phyloP scores from a whole-genome alignment of 2,329 filamentous ascomycete species.

The Hypoxylon sp. region DNA sequence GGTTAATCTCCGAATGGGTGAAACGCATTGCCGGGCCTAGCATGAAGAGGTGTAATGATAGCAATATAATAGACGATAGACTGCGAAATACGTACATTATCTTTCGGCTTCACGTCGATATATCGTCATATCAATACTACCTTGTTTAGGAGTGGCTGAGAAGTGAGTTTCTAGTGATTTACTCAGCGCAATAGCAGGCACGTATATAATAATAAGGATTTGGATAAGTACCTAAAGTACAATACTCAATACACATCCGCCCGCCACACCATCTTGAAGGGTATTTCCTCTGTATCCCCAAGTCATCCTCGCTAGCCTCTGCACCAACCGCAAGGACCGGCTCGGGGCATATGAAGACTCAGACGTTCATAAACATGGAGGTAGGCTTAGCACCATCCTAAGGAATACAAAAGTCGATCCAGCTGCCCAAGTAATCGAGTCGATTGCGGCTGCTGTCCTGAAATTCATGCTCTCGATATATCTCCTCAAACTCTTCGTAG shows the following conservation, averaged over 20 bases:
- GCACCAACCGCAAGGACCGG: background rate
- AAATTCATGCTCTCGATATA: constrained; percentile 69
- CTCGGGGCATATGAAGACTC: no score
- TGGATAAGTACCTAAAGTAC: background rate
- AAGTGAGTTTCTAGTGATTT: background rate
- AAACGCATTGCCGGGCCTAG: background rate
- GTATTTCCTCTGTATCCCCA: background rate
- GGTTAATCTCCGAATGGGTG: background rate
- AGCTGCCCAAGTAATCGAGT: constrained; percentile 85
- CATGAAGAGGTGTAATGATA: background rate
- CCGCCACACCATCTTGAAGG: background rate
- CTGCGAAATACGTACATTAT: background rate
- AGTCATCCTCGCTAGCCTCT: background rate
- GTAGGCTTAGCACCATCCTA: constrained; percentile 45
- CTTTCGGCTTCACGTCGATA: background rate
- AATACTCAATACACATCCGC: background rate
- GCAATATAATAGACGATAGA: background rate
- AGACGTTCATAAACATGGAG: no score
- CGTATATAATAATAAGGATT: background rate
- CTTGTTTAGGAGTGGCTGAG: background rate
- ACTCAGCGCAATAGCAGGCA: no score
- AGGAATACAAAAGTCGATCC: constrained; percentile 86
- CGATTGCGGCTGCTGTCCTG: constrained; percentile 71
- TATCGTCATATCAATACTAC: background rate
- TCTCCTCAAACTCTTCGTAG: constrained; percentile 82